These are phyloP conservation scores for Suillus sp. DNA, from an alignment of 768 basidiomycete genomes.

Conservation along the genomic window DNA sequence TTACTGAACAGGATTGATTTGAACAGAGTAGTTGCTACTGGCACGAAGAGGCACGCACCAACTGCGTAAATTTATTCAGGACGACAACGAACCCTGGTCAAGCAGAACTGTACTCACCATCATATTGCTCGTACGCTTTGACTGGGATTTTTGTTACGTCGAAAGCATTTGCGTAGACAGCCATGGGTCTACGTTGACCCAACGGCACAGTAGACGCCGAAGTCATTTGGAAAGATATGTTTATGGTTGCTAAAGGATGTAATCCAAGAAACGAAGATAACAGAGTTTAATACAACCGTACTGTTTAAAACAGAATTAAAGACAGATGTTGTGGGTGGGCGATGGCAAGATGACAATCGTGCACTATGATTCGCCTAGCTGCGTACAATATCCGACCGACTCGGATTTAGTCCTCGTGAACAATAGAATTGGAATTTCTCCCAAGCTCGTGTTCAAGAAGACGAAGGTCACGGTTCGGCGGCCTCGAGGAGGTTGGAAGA, in stretches of 20 bases:
- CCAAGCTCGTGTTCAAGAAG: conserved; percentile 11
- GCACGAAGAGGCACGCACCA: conserved; percentile 25
- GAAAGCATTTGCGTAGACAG: conserved; percentile 38
- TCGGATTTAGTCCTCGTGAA: conserved; percentile 9
- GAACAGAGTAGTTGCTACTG: conserved; percentile 16
- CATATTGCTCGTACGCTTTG: conserved; percentile 36
- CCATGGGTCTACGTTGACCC: conserved; percentile 6
- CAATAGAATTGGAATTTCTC: conserved; percentile 8
- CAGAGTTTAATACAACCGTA: not conserved
- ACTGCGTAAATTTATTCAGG: conserved; percentile 10
- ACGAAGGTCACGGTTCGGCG: not conserved
- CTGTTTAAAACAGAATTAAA: not conserved
- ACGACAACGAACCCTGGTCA: not conserved
- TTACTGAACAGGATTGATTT: conserved; percentile 18
- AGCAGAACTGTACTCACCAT: conserved; percentile 27
- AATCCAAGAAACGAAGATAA: not conserved
- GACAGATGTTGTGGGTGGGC: not conserved
- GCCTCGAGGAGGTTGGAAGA: conserved; percentile 3
- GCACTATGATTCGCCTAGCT: not conserved
- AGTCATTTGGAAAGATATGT: not conserved
- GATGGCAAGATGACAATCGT: not conserved
- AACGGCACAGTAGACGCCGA: conserved; percentile 1
- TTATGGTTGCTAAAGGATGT: not conserved
- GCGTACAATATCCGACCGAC: conserved; percentile 8
- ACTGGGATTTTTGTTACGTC: conserved; percentile 32